phyloP scores from a whole-genome alignment of 371 early-diverging fungal genomes.

The Furculomyces boomerangus region DNA sequence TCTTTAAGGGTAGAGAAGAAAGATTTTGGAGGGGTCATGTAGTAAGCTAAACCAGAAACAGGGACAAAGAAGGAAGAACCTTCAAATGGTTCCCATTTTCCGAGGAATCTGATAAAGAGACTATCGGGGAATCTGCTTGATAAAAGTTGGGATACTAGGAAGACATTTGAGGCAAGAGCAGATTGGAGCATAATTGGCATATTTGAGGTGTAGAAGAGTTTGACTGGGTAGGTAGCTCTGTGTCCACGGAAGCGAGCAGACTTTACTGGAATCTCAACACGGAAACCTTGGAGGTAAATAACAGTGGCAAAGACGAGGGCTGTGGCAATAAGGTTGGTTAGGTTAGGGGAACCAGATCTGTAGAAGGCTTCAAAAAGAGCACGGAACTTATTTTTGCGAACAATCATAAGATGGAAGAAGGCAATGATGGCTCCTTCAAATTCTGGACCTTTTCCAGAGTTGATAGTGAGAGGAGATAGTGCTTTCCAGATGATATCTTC shows the following conservation, averaged over 20 bases:
- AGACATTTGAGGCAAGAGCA: constrained; percentile 88
- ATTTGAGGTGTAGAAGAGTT: constrained; percentile 99
- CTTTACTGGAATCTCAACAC: constrained; percentile 97
- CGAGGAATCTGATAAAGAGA: constrained; percentile 83
- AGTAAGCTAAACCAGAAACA: constrained; percentile 92
- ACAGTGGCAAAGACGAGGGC: constrained; percentile 83
- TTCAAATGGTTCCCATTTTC: constrained; percentile 92
- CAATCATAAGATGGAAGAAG: constrained; percentile 87
- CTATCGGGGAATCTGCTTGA: constrained; percentile 90
- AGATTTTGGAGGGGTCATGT: constrained; percentile 89
- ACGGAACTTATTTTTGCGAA: constrained; percentile 92
- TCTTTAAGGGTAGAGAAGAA: constrained; percentile 63
- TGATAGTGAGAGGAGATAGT: constrained; percentile 90
- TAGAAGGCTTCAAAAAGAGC: constrained; percentile 98
- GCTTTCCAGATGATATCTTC: constrained; percentile 99
- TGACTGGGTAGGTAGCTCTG: constrained; percentile 94
- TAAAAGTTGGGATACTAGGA: constrained; percentile 91
- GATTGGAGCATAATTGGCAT: constrained; percentile 99
- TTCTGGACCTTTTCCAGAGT: constrained; percentile 96
- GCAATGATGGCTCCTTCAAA: constrained; percentile 98
- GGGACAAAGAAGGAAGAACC: constrained; percentile 82
- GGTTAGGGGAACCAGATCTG: constrained; percentile 91
- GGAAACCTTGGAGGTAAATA: constrained; percentile 98
- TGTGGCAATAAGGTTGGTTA: constrained; percentile 86
- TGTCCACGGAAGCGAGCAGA: constrained; percentile 93